Evolutionary conservation across 495 filamentous ascomycete species (phyloP), one percentile per base, ranked within the genome.

Genomic region (Aspergillus biplanus): DNA sequence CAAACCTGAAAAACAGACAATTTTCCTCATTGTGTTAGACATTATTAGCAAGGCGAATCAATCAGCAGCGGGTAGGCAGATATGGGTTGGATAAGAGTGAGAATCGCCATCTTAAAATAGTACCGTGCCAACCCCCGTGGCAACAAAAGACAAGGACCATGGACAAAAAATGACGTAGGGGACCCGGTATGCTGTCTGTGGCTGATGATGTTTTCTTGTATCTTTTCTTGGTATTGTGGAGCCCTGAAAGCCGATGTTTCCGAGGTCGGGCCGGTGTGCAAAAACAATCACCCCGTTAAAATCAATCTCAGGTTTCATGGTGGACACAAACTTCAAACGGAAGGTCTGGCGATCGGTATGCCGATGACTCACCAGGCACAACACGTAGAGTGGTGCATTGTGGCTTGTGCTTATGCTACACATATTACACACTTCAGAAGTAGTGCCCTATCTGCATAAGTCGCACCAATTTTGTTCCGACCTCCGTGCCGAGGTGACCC

Each of bases 1-100:
- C 55, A 18, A 63, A 68, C 66, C 66, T 56, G 66, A 68, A 33
- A 68, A 68, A 16, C 62, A 65, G 54, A 65, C 62, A 27, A 65
- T 68, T 32, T 63, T 65, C 62, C 66, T 59, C 6, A 59, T 53
- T 33, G 59, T 42, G 50, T 12, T 34, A 15, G 62, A 12, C 60
- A 67, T 67, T 46, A 1, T 58, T 6, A 27, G 47, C 16, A 18
- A 27, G 27, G 11, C 27, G 5, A 18, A 11, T 50, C 16, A 15
- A 44, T 44, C 39, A 50, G 27, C 6, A 6, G 8, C 11, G 16
- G 6, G 16, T 50, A 8, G 47, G n/a, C 7, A 44, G n/a, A 6
- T 27, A 9, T 18, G 5, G 18, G 7, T 18, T 21, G 47, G 16
- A 12, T 18, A 3, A 18, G 12, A 18, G 13, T 16, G 46, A 18